These are phyloP conservation scores for Suillus subalutaceus DNA, from an alignment of 768 basidiomycete species.

Conservation along the genomic window DNA sequence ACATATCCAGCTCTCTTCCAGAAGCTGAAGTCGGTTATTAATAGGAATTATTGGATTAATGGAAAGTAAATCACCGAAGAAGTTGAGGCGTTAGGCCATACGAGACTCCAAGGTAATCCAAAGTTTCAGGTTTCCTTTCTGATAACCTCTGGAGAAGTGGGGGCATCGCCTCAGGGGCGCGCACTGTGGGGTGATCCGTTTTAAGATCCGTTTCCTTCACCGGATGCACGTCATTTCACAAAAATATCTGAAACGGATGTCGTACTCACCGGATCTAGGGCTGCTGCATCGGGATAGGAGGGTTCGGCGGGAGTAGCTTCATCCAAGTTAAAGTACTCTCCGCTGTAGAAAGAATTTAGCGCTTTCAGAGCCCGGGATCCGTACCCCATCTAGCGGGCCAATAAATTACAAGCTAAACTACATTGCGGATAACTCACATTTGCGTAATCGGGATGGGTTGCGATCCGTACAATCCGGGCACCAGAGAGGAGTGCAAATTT, in stretches of 20 bases:
- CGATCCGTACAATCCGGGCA: conserved; percentile 88
- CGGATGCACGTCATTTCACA: neutral
- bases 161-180: conserved; percentile 80
- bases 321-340: conserved; percentile 87
- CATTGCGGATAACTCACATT: conserved; percentile 56
- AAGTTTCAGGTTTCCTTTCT: conserved; percentile 84
- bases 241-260: neutral
- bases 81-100: conserved; percentile 91
- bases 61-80: conserved; percentile 53
- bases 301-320: conserved; percentile 59
- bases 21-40: conserved; percentile 52
- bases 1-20: conserved; percentile 95
- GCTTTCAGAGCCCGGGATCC: conserved; percentile 87
- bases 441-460: conserved; percentile 94
- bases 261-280: conserved; percentile 47
- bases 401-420: conserved; percentile 11
- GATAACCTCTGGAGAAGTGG: conserved; percentile 89
- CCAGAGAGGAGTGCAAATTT: conserved; percentile 92
- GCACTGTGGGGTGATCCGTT: conserved; percentile 78
- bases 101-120: conserved; percentile 96
- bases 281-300: conserved; percentile 60
- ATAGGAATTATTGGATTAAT: neutral
- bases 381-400: conserved; percentile 83
- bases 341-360: conserved; percentile 89
- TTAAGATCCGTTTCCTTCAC: conserved; percentile 56